A percentile compares a stretch with the other conserved stretches of the same genome.
phyloP scores from a whole-genome alignment of 345 rosid species.

The Hypericum androsaemum region DNA sequence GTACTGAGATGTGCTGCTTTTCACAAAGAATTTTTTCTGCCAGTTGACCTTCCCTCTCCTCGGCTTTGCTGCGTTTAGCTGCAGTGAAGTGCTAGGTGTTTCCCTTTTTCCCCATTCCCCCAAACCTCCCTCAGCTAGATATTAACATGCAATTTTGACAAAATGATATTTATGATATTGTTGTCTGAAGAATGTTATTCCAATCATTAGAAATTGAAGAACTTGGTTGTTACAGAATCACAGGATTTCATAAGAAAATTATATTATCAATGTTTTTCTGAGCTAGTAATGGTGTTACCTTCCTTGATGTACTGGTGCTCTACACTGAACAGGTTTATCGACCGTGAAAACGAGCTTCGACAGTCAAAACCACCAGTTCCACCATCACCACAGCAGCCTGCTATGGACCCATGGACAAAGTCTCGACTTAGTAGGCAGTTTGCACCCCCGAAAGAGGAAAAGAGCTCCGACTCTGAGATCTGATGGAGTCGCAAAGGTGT shows the following conservation, averaged over 20 bases:
- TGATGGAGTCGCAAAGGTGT: no score
- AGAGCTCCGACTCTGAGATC: constrained; percentile 33
- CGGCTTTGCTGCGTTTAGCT: no score
- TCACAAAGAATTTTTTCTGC: no score
- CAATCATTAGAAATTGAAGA: background rate
- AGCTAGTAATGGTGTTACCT: background rate
- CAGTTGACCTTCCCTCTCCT: no score
- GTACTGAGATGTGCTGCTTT: no score
- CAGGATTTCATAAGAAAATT: no score
- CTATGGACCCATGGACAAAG: constrained; percentile 77
- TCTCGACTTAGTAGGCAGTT: constrained; percentile 60
- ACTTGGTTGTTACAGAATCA: background rate
- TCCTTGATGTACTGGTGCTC: background rate
- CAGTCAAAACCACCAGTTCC: constrained; percentile 69
- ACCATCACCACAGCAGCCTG: constrained; percentile 53
- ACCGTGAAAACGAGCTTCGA: constrained; percentile 82
- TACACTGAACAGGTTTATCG: constrained; percentile 54
- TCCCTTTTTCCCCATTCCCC: no score
- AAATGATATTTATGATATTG: background rate
- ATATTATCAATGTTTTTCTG: no score
- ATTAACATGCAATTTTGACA: background rate
- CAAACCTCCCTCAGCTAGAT: background rate
- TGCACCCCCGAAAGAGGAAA: constrained; percentile 82
- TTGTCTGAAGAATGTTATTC: background rate
- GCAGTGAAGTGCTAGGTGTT: no score